Evolutionary conservation across 2,329 filamentous ascomycete species (phyloP), one percentile per base, ranked within the genome.

Genomic region (Ascochyta pisi): DNA sequence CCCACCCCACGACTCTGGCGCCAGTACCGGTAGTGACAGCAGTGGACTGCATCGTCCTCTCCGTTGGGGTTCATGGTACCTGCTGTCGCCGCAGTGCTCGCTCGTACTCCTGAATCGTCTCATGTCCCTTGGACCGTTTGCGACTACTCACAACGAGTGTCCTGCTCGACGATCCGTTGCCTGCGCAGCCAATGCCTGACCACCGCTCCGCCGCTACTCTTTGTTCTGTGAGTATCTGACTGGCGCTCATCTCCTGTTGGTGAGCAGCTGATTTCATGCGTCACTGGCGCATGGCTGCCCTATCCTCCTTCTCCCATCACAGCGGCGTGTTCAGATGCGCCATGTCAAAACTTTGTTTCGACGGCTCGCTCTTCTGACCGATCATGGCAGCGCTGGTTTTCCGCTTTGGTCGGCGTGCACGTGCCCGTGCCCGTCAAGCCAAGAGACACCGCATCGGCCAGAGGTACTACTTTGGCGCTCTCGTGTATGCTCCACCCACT

Each of bases 361-460:
- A 42, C 26, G 37, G 53, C 47, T 43, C 42, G 38, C 42, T 38
- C 38, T 39, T 37, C 35, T 51, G 53, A 35, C 53, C 53, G 50
- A 49, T 52, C 43, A 45, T 47, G 38, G 44, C 38, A 54, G 34
- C 50, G 53, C 38, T 43, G 38, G 47, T 51, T 56, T 56, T 56
- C 59, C 47, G 53, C 45, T 49, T 61, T 49, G 41, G 49, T 50
- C 16, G 4, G 19, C 24, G 45, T 48, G 65, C 58, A 67, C 66
- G 68, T 70, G 69, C 63, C 62, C 65, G 68, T 70, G 68, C 63
- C 62, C 56, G 50, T 68, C 63, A 53, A 42, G 68, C 63, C 61
- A 63, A 61, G 66, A 61, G 57, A 65, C 58, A 68, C 66, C 62
- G 68, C 69, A 69, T 72, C 70, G 69, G 69, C 56, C 64, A 65